These are phyloP conservation scores for Komagataella mondaviorum DNA, from an alignment of 805 yeast genomes.

Conservation along the genomic window DNA sequence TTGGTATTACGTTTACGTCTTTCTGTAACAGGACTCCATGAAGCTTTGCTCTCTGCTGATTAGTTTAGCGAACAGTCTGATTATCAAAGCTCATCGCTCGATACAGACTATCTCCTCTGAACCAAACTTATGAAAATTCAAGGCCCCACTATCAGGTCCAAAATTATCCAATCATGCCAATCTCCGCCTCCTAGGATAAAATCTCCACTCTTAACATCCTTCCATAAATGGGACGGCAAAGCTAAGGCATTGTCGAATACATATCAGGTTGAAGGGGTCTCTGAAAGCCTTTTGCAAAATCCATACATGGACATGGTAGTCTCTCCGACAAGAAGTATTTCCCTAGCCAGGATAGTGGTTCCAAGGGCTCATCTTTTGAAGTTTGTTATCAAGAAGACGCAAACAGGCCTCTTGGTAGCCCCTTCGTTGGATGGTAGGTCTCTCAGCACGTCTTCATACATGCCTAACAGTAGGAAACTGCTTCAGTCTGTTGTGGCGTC, in stretches of 20 bases:
- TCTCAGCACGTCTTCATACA: not conserved
- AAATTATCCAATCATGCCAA: not conserved
- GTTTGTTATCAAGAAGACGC: not conserved
- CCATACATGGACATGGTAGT: not conserved
- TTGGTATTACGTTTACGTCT: no score
- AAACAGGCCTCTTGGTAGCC: not conserved
- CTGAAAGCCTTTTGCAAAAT: not conserved
- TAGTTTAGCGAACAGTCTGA: not conserved
- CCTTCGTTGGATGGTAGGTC: not conserved
- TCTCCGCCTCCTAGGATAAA: not conserved
- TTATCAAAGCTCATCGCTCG: not conserved
- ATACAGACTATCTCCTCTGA: not conserved
- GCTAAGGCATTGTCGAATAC: constrained; percentile 4
- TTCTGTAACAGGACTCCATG: no score
- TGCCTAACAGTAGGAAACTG: constrained; percentile 10
- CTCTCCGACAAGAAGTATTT: not conserved
- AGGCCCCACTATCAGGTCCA: not conserved
- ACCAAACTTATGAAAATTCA: not conserved
- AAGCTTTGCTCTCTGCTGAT: no score
- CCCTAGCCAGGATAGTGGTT: not conserved
- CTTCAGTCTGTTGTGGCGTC: not conserved
- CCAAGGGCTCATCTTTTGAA: not conserved
- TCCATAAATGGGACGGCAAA: constrained; percentile 7
- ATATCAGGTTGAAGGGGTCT: not conserved
- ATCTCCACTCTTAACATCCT: constrained; percentile 15